A percentile compares a stretch with the other conserved stretches of the same genome.
These are phyloP conservation scores for Friedmanniomyces simplex DNA, from an alignment of 495 filamentous ascomycete genomes.

Conservation along the genomic window DNA sequence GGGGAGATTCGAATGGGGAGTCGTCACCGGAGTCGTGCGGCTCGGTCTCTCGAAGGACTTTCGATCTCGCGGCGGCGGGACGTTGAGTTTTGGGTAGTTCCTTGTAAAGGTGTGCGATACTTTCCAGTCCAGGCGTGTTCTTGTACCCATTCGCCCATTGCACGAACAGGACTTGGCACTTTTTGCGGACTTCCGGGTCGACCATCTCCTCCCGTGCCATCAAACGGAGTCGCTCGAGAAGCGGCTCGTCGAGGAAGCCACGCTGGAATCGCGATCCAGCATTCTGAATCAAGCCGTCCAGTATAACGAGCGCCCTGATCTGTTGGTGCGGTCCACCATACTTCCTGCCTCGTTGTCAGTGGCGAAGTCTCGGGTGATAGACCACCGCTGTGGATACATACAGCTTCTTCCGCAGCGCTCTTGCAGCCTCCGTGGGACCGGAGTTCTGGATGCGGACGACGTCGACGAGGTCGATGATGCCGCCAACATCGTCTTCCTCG, in stretches of 20 bases:
- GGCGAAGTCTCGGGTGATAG: not conserved
- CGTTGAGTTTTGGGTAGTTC: constrained; percentile 60
- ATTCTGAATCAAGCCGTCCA: constrained; percentile 93
- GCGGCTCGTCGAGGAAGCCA: constrained; percentile 78
- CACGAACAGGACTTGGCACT: constrained; percentile 74
- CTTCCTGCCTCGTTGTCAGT: constrained; percentile 44
- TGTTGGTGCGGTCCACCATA: constrained; percentile 91
- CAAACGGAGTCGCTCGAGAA: constrained; percentile 84
- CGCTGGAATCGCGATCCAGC: constrained; percentile 82
- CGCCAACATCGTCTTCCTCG: constrained; percentile 81
- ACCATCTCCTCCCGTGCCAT: constrained; percentile 76
- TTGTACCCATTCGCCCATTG: constrained; percentile 83
- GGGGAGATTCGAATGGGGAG: not conserved
- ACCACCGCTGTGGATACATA: constrained; percentile 33
- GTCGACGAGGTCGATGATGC: constrained; percentile 89
- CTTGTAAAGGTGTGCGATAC: constrained; percentile 70
- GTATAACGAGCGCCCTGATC: constrained; percentile 75
- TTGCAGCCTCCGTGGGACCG: constrained; percentile 80
- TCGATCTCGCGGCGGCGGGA: constrained; percentile 59
- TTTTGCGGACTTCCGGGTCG: constrained; percentile 73
- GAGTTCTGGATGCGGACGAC: constrained; percentile 80
- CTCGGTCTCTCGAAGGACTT: constrained; percentile 68
- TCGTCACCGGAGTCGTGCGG: constrained; percentile 42
- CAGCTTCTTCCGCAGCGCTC: constrained; percentile 94
- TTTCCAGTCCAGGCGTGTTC: constrained; percentile 66